Percentiles rank a stretch among this genome's conserved stretches.
Evolutionary conservation across 176 grass and related monocot genomes (phyloP).

Genomic region (Oryza glaberrima): DNA sequence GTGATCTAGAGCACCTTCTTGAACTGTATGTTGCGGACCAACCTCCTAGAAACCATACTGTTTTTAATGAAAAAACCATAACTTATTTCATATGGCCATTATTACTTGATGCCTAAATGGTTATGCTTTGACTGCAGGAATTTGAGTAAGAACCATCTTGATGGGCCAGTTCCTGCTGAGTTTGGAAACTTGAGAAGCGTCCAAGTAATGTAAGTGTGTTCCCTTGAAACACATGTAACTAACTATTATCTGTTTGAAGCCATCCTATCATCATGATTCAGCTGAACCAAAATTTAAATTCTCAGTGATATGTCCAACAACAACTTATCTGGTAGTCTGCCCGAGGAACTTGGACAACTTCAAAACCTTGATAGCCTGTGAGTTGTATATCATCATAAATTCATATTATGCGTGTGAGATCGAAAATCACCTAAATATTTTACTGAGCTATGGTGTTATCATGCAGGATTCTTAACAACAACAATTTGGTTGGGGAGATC

Average conservation of each 20-base stretch:
- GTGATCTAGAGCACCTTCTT: slow-evolving; percentile 98
- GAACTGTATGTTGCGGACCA: slow-evolving; percentile 63
- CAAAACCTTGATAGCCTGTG: slow-evolving; percentile 92
- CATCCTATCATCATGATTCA: neutral
- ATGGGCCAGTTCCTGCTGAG: slow-evolving; percentile 75
- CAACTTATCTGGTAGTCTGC: slow-evolving; percentile 72
- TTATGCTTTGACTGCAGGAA: slow-evolving; percentile 53
- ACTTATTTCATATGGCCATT: slow-evolving; percentile 13
- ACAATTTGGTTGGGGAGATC: slow-evolving; percentile 85
- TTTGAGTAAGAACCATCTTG: slow-evolving; percentile 87
- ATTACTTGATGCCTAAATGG: slow-evolving; percentile 22
- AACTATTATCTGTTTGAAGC: slow-evolving; percentile 12
- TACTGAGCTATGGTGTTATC: slow-evolving; percentile 13
- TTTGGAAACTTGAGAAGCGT: slow-evolving; percentile 93
- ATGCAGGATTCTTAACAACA: slow-evolving; percentile 93
- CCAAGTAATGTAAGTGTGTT: slow-evolving; percentile 87
- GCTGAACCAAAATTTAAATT: slow-evolving; percentile 33
- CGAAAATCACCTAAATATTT: neutral
- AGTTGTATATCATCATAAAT: slow-evolving; percentile 46
- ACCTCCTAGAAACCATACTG: neutral
- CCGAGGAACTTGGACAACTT: slow-evolving; percentile 88
- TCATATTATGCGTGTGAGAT: slow-evolving; percentile 13
- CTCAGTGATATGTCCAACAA: slow-evolving; percentile 87
- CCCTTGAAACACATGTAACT: slow-evolving; percentile 6
- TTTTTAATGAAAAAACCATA: neutral